These are phyloP conservation scores for Verticillium klebahnii DNA, from an alignment of 2,329 filamentous ascomycete genomes.

Conservation along the genomic window DNA sequence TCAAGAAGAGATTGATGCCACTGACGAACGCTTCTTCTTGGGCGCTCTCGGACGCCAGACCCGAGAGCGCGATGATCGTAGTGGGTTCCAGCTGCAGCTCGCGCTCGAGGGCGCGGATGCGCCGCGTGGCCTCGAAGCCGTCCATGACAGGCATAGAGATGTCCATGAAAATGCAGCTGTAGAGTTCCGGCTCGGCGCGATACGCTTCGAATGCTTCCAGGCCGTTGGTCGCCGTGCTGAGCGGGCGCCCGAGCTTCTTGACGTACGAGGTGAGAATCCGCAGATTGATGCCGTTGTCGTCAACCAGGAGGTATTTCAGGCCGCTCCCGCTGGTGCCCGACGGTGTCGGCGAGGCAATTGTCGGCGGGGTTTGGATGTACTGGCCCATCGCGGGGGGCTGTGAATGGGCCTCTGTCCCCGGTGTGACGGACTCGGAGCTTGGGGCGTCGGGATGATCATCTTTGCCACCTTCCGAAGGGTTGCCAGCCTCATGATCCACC, in stretches of 20 bases:
- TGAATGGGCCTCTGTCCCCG: no score
- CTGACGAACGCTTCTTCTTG: conserved; percentile 39
- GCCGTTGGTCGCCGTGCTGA: conserved; percentile 34
- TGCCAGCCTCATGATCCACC: no score
- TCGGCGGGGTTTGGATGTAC: no score
- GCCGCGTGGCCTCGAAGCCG: conserved; percentile 31
- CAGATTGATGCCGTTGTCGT: conserved; percentile 30
- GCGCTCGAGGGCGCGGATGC: conserved; percentile 35
- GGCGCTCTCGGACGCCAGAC: conserved; percentile 34
- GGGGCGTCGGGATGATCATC: no score
- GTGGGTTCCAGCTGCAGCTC: conserved; percentile 29
- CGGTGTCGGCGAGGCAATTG: no score
- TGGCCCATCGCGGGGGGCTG: no score
- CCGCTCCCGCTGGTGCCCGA: no score
- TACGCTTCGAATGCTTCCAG: conserved; percentile 32
- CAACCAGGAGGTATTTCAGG: conserved; percentile 23
- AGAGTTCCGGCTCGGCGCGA: conserved; percentile 3
- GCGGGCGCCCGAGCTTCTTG: conserved; percentile 28
- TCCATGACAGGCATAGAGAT: conserved; percentile 44
- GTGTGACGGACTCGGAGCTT: no score
- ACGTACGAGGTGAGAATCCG: conserved; percentile 29
- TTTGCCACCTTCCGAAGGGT: no score
- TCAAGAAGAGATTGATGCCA: conserved; percentile 40
- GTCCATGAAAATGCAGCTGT: conserved; percentile 19
- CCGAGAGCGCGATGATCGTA: conserved; percentile 39